Conservation (phyloP, 805 yeast species). For the Grigorovia yakushimaensis region DNA sequence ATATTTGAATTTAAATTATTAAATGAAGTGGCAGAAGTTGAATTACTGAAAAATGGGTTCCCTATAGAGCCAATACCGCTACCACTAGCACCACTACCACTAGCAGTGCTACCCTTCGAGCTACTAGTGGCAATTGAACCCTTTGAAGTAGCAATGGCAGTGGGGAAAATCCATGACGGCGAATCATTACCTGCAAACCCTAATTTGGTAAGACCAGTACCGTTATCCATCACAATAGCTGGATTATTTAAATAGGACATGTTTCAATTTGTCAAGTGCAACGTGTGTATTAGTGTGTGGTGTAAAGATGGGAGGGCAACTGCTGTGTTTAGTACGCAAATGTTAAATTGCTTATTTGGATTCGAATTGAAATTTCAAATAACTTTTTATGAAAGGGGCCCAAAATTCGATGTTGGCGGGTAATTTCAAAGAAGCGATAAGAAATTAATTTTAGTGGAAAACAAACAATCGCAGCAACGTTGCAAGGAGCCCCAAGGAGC, state of each 20-base stretch:
- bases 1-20: conserved; percentile 19
- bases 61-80: conserved; percentile 14
- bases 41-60: conserved; percentile 26
- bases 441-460: neutral
- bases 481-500: no score
- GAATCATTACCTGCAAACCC: conserved; percentile 99
- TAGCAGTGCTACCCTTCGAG: conserved; percentile 29
- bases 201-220: conserved; percentile 94
- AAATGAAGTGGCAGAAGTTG: conserved; percentile 31
- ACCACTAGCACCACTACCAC: conserved; percentile 31
- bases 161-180: conserved; percentile 94
- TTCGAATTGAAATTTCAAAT: neutral
- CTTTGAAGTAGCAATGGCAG: conserved; percentile 75
- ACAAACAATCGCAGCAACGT: no score
- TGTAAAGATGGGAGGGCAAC: neutral
- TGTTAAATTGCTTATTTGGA: no score
- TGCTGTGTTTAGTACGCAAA: no score
- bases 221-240: conserved; percentile 96
- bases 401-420: neutral
- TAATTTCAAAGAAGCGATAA: neutral
- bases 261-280: neutral
- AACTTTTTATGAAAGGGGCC: neutral
- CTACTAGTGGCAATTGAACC: conserved; percentile 18
- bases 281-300: neutral
- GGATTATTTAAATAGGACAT: conserved; percentile 70